A percentile compares a stretch with the other conserved stretches of the same genome.
Conservation (phyloP, 306 rosid genomes). For the Vigna mungo region DNA sequence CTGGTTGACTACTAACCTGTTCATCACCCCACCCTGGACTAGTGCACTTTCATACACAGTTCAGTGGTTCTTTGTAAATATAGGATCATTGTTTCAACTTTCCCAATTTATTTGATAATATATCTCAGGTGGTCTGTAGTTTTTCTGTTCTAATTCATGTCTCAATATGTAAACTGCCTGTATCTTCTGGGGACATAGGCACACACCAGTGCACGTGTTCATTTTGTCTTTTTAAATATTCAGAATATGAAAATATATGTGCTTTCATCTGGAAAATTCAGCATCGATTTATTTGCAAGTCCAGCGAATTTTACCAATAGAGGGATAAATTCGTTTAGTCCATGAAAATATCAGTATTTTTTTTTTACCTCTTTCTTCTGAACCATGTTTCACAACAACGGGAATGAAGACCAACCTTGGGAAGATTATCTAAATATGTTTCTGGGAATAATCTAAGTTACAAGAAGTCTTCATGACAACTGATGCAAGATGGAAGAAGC, state of each 20-base stretch:
- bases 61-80: constrained; percentile 65
- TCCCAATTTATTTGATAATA: constrained; percentile 58
- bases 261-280: constrained; percentile 36
- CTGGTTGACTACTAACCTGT: constrained; percentile 67
- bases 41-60: constrained; percentile 49
- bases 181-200: too few species aligned
- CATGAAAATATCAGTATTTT: not conserved
- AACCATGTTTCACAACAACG: not conserved
- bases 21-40: constrained; percentile 48
- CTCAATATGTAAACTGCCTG: constrained; percentile 19
- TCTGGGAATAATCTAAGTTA: constrained; percentile 58
- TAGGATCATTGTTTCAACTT: constrained; percentile 63
- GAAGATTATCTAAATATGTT: constrained; percentile 73
- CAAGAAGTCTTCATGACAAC: constrained; percentile 8
- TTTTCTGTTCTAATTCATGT: constrained; percentile 51
- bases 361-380: not conserved
- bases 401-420: too few species aligned
- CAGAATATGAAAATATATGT: constrained; percentile 25
- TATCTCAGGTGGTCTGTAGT: constrained; percentile 58
- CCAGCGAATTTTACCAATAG: not conserved
- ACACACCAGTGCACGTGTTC: too few species aligned
- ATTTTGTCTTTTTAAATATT: constrained; percentile 17
- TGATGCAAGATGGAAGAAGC: constrained; percentile 8
- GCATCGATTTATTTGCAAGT: constrained; percentile 13
- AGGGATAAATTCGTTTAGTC: too few species aligned